Conservation (phyloP, 139 green algal species). For the Dunaliella primolecta region DNA sequence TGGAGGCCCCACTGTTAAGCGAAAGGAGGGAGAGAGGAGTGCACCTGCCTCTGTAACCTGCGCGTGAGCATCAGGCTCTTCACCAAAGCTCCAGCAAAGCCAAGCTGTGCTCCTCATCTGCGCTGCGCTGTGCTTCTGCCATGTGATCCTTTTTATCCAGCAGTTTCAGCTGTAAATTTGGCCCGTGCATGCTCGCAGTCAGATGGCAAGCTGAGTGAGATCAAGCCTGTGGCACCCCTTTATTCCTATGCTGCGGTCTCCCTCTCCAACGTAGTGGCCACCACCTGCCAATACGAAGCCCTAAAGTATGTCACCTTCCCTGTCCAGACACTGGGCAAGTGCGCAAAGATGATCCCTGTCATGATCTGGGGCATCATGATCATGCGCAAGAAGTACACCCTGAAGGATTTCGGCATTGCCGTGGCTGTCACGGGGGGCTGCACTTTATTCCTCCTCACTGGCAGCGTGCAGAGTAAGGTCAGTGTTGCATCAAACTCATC, state of each 20-base stretch:
- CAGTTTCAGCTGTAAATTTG: too few species aligned
- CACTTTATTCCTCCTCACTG: slow-evolving; percentile 76
- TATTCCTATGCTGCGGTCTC: slow-evolving; percentile 77
- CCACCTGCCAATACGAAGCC: slow-evolving; percentile 97
- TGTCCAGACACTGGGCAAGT: slow-evolving; percentile 87
- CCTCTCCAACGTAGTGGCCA: slow-evolving; percentile 93
- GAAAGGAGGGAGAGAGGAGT: too few species aligned
- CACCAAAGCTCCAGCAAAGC: too few species aligned
- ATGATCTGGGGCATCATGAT: slow-evolving; percentile 97
- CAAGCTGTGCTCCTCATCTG: too few species aligned
- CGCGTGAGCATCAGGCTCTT: too few species aligned
- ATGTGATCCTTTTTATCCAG: too few species aligned
- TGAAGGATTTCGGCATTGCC: slow-evolving; percentile 78
- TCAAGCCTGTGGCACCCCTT: slow-evolving; percentile 70
- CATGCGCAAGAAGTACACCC: slow-evolving; percentile 80
- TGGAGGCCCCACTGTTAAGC: neutral
- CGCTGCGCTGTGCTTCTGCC: too few species aligned
- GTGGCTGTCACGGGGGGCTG: slow-evolving; percentile 80
- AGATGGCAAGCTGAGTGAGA: slow-evolving; percentile 42
- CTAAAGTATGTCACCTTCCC: slow-evolving; percentile 83
- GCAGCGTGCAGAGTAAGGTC: slow-evolving; percentile 45
- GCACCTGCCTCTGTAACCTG: too few species aligned
- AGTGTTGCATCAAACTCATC: slow-evolving; percentile 7
- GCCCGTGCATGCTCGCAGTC: slow-evolving; percentile 22
- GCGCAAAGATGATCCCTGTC: slow-evolving; percentile 94